phyloP scores from a whole-genome alignment of 192 early-diverging fungal genomes.

The Linnemannia elongata region DNA sequence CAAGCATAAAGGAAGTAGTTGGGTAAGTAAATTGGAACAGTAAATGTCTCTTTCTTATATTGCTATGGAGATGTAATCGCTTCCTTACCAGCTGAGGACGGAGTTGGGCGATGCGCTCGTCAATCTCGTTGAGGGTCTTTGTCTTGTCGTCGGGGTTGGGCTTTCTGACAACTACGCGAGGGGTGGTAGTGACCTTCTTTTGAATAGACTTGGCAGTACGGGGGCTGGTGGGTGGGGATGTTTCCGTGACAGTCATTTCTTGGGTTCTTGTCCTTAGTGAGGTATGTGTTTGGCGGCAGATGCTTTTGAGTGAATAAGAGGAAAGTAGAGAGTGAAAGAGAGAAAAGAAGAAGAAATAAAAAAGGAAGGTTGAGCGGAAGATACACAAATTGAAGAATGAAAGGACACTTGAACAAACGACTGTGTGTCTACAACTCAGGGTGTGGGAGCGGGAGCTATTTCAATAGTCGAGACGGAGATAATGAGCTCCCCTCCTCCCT shows the following conservation, averaged over 20 bases:
- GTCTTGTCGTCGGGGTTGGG: constrained; percentile 11
- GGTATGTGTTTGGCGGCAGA: too few species aligned
- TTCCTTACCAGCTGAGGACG: constrained; percentile 17
- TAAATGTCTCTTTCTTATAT: neutral
- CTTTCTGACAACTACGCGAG: constrained; percentile 5
- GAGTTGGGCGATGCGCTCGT: constrained; percentile 2
- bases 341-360: neutral
- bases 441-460: neutral
- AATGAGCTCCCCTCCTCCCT: neutral
- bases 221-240: neutral
- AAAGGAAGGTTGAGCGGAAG: neutral
- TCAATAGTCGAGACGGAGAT: neutral
- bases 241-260: neutral
- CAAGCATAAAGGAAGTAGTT: neutral
- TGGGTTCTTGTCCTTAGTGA: neutral
- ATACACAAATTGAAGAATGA: neutral
- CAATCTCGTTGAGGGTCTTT: constrained; percentile 6
- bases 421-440: neutral
- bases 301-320: too few species aligned
- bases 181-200: neutral
- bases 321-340: neutral
- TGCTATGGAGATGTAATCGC: neutral
- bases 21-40: neutral
- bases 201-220: neutral
- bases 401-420: neutral